A percentile compares a stretch with the other conserved stretches of the same genome.
Conservation (phyloP, 257 asterid genomes). For the Plectranthus barbatus region DNA sequence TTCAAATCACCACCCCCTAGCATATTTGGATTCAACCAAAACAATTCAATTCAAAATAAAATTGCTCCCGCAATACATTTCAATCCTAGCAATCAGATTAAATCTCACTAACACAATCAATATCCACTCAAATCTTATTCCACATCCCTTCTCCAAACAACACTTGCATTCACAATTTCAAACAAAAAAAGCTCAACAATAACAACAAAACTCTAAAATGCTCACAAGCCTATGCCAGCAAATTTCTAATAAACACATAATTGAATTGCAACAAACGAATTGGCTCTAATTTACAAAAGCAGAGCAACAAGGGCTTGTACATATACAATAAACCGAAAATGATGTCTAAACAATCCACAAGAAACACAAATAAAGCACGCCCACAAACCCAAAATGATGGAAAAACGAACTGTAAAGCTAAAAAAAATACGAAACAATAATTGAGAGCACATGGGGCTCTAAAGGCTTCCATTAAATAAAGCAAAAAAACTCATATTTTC, state of each 20-base stretch:
- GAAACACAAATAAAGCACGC: not conserved
- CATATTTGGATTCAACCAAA: constrained; percentile 15
- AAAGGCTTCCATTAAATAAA: not conserved
- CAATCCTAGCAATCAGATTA: constrained; percentile 2
- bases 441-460: constrained; percentile 26
- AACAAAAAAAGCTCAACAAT: not conserved
- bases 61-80: not conserved
- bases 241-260: too few relatives aligned
- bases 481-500: constrained; percentile 7
- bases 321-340: constrained; percentile 2
- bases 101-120: constrained; percentile 4
- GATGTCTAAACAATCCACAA: constrained; percentile 7
- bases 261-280: not conserved
- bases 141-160: not conserved
- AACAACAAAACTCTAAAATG: not conserved
- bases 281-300: not conserved
- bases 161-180: not conserved
- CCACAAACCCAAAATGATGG: constrained; percentile 24
- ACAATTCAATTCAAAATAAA: constrained; percentile 4
- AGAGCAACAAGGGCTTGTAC: not conserved
- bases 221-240: not conserved
- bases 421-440: constrained; percentile 14
- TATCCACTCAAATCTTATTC: not conserved
- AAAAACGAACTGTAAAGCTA: constrained; percentile 39
- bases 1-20: constrained; percentile 26